These are phyloP conservation scores for Musa acuminata DNA, from an alignment of 176 grass and related monocot genomes.

Conservation along the genomic window DNA sequence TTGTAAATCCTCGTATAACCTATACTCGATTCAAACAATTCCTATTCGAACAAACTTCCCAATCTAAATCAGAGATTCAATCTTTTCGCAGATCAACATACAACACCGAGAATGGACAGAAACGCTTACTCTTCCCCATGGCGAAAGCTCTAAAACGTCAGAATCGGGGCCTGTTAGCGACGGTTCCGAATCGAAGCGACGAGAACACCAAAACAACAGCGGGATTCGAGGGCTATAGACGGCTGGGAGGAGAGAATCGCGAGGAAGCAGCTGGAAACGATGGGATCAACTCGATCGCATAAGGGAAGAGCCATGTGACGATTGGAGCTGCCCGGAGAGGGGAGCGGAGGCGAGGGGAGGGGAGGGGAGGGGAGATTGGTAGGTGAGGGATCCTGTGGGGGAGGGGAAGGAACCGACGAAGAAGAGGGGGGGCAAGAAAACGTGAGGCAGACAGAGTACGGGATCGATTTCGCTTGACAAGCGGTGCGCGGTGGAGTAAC, in stretches of 20 bases:
- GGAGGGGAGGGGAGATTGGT: neutral
- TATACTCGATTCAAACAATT: neutral
- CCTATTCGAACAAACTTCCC: neutral
- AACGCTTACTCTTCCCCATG: constrained; percentile 18
- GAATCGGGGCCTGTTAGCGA: neutral
- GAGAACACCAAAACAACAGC: constrained; percentile 10
- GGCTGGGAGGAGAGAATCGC: neutral
- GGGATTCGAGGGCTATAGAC: neutral
- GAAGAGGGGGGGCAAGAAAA: neutral
- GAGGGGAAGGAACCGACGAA: neutral
- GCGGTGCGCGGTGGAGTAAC: too few species aligned
- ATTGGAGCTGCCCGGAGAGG: neutral
- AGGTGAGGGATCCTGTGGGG: neutral
- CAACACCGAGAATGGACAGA: neutral
- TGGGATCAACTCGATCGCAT: constrained; percentile 22
- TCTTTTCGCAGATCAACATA: neutral
- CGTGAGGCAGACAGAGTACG: neutral
- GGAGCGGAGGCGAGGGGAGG: neutral
- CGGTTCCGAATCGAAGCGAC: constrained; percentile 15
- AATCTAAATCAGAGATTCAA: neutral
- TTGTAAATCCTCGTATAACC: neutral
- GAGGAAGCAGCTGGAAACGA: neutral
- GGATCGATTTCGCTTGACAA: neutral
- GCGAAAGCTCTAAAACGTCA: neutral
- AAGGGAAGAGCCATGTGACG: constrained; percentile 32